Percentiles rank a stretch among this genome's conserved stretches.
Conservation (phyloP, 1,284 basidiomycete species). For the Rhodotorula sp. region DNA sequence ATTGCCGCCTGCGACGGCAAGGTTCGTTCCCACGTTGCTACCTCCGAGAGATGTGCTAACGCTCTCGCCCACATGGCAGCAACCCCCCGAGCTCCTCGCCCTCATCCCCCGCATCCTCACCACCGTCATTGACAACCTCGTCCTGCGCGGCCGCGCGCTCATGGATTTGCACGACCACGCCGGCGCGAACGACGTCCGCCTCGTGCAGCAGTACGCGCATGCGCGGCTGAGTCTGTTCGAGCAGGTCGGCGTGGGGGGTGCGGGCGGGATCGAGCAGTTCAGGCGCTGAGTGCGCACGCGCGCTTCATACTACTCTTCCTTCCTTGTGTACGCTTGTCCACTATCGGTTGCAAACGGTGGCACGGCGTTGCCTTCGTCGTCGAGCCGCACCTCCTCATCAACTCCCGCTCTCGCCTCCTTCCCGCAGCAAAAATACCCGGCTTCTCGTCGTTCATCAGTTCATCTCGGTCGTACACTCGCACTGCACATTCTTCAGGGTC, state of each 20-base stretch:
- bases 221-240: conserved; percentile 13
- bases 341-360: no score
- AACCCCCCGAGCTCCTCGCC: conserved; percentile 23
- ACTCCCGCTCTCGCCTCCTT: no score
- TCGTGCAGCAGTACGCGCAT: conserved; percentile 21
- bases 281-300: neutral
- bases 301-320: no score
- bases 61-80: neutral
- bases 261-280: conserved; percentile 6
- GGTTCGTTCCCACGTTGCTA: conserved; percentile 5
- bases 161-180: conserved; percentile 5
- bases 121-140: conserved; percentile 18
- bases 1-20: conserved; percentile 30
- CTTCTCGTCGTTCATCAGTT: no score
- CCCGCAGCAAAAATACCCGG: no score
- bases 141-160: conserved; percentile 8
- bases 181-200: conserved; percentile 17
- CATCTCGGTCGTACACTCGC: no score
- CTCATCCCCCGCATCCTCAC: conserved; percentile 18
- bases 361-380: no score
- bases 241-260: neutral
- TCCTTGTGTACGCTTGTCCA: no score
- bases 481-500: no score
- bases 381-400: no score
- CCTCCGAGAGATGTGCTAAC: no score